Percentiles rank a stretch among this genome's conserved stretches.
These are phyloP conservation scores for Ordospora pajunii DNA, from an alignment of 371 early-diverging fungal species.

Conservation along the genomic window DNA sequence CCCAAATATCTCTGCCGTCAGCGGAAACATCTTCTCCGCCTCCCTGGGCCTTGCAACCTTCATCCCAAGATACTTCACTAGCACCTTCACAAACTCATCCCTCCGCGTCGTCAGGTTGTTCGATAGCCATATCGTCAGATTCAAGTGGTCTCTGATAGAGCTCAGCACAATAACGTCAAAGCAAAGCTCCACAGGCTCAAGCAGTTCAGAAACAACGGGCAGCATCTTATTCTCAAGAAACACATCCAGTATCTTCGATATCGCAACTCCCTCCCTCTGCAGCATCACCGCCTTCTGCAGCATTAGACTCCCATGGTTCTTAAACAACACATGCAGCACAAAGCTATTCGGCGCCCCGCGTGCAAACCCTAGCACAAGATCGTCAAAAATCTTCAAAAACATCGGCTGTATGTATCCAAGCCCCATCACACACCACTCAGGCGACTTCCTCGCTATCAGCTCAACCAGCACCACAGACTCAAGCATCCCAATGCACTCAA, in stretches of 20 bases:
- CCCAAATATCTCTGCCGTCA: conserved; percentile 24
- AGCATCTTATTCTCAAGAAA: conserved; percentile 54
- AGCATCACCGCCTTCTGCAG: not conserved
- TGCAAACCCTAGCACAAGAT: conserved; percentile 25
- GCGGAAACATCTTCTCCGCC: conserved; percentile 33
- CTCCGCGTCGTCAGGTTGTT: conserved; percentile 17
- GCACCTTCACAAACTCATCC: conserved; percentile 22
- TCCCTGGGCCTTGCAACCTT: not conserved
- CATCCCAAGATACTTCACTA: conserved; percentile 27
- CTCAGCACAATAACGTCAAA: conserved; percentile 52
- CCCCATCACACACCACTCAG: conserved; percentile 48
- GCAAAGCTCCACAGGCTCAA: conserved; percentile 41
- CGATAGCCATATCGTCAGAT: conserved; percentile 44
- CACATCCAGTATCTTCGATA: conserved; percentile 47
- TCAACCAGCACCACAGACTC: conserved; percentile 24
- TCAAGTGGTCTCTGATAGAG: conserved; percentile 47
- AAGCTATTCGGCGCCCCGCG: conserved; percentile 21
- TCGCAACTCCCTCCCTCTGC: conserved; percentile 9
- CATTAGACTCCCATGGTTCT: conserved; percentile 5
- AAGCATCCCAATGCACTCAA: conserved; percentile 38
- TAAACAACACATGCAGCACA: conserved; percentile 39
- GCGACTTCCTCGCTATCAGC: conserved; percentile 23
- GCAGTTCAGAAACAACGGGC: conserved; percentile 25
- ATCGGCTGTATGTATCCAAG: conserved; percentile 31
- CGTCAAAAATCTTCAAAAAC: conserved; percentile 35